A percentile compares a stretch with the other conserved stretches of the same genome.
Conservation (phyloP, 2,329 filamentous ascomycete genomes). For the Bipolaris zeicola region DNA sequence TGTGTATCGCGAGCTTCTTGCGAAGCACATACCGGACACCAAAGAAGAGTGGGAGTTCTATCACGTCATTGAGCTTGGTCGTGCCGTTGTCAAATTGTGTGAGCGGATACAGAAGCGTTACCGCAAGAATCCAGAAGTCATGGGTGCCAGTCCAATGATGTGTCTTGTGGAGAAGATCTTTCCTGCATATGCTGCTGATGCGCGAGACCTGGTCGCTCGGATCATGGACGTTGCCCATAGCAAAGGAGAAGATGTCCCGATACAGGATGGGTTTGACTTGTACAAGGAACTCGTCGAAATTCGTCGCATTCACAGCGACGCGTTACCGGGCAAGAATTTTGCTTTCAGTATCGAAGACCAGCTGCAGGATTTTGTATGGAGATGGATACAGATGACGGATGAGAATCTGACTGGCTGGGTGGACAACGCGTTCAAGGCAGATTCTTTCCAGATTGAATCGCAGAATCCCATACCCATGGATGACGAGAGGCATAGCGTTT, state of each 20-base stretch:
- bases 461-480: conserved; percentile 70
- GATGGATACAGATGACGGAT: conserved; percentile 86
- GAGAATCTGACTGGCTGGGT: conserved; percentile 80
- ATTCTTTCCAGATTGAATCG: conserved; percentile 78
- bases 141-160: conserved; percentile 72
- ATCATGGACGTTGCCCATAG: conserved; percentile 76
- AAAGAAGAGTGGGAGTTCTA: conserved; percentile 88
- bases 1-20: conserved; percentile 79
- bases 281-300: conserved; percentile 89
- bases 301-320: conserved; percentile 76
- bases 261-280: conserved; percentile 92
- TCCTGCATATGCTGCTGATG: conserved; percentile 88
- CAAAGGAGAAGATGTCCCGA: conserved; percentile 74
- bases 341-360: conserved; percentile 86
- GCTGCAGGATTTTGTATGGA: conserved; percentile 91
- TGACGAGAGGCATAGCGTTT: conserved; percentile 88
- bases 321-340: conserved; percentile 73
- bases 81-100: conserved; percentile 81
- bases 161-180: conserved; percentile 84
- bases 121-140: conserved; percentile 81
- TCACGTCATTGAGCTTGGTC: conserved; percentile 87
- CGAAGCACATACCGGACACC: conserved; percentile 77
- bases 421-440: conserved; percentile 87
- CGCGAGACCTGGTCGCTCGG: conserved; percentile 78
- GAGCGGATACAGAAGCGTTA: conserved; percentile 93